Evolutionary conservation across 495 filamentous ascomycete species (phyloP), one percentile per base, ranked within the genome.

Genomic region (Monascus purpureus): DNA sequence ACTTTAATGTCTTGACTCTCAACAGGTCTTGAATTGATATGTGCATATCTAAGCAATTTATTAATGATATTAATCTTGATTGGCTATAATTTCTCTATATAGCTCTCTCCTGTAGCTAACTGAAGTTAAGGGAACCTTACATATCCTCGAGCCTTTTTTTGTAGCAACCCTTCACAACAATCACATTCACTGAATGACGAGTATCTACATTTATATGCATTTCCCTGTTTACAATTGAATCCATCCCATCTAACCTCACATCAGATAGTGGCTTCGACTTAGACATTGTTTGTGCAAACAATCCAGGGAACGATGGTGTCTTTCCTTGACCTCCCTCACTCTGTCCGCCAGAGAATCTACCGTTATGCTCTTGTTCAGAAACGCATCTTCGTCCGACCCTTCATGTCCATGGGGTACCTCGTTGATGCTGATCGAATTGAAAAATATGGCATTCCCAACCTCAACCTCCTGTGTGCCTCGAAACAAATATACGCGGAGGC

Each of bases 281-380:
- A n/a, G n/a, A n/a, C n/a, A n/a, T n/a, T n/a, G n/a, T n/a, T n/a
- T n/a, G n/a, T n/a, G n/a, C n/a, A n/a, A n/a, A n/a, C n/a, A 6
- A 34, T 15, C 15, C 13, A 18, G 13, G 5, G 9, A 9, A 18
- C 1, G 11, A 40, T 40, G 32, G 8, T 12, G 9, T 9, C 27
- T 7, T 45, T 50, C 17, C 25, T 47, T 6, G 32, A 38, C 20
- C 33, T 47, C 11, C 37, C 47, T 28, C 33, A 28, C 6, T 26
- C 33, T n/a, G 26, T 47, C 13, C 38, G 44, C 5, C 26, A 45
- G 8, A 31, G 40, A 28, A 37, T 50, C 24, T 50, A 50, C 30
- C 27, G 35, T 13, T 33, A 32, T 28, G 35, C 38, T 4, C 32
- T 50, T 7, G 39, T 37, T 8, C 20, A 16, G 13, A 2, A 4